These are phyloP conservation scores for Penicilliopsis zonata DNA, from an alignment of 495 filamentous ascomycete genomes.

Conservation along the genomic window DNA sequence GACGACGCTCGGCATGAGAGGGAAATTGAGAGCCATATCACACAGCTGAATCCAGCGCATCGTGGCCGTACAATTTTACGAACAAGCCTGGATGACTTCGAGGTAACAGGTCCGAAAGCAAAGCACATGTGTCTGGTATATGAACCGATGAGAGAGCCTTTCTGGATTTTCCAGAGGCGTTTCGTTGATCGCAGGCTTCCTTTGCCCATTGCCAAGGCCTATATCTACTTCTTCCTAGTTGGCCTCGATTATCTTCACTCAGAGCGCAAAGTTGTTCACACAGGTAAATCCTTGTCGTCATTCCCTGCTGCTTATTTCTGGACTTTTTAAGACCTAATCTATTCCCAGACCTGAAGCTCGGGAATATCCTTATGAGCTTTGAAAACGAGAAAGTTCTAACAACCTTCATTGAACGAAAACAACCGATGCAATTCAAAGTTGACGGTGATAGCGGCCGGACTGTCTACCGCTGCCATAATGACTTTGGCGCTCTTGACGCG, in stretches of 20 bases:
- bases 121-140: conserved; percentile 30
- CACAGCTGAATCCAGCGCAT: conserved; percentile 19
- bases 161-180: conserved; percentile 22
- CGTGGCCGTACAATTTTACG: conserved; percentile 14
- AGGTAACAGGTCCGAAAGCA: conserved; percentile 34
- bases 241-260: conserved; percentile 35
- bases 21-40: conserved; percentile 23
- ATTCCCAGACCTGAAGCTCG: conserved; percentile 32
- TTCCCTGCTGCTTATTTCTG: too few species aligned
- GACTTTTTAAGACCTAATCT: too few species aligned
- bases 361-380: conserved; percentile 34
- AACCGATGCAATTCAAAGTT: conserved; percentile 29
- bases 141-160: conserved; percentile 24
- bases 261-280: conserved; percentile 25
- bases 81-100: conserved; percentile 17
- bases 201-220: conserved; percentile 22
- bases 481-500: conserved; percentile 29
- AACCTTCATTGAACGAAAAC: conserved; percentile 24
- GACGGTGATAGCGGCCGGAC: conserved; percentile 16
- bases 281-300: conserved; percentile 14
- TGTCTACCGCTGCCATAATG: conserved; percentile 27
- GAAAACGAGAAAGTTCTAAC: conserved; percentile 29
- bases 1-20: conserved; percentile 27
- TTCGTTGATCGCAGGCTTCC: conserved; percentile 17
- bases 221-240: conserved; percentile 24